These are phyloP conservation scores for Gelatoporia subvermispora DNA, from an alignment of 768 basidiomycete species.

Conservation along the genomic window DNA sequence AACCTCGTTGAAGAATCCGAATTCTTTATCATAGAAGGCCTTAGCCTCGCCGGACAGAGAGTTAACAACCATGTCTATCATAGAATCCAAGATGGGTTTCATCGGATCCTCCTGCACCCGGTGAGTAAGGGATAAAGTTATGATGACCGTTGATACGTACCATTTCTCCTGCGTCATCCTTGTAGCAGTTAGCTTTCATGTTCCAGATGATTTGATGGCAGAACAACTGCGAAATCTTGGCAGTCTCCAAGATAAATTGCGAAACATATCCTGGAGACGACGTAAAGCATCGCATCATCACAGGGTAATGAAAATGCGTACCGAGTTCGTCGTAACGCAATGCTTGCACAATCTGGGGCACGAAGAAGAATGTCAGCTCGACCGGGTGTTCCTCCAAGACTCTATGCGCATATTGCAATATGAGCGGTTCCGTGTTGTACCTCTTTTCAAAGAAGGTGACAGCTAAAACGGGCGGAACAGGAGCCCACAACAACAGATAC, in stretches of 20 bases:
- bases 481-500: slow-evolving; percentile 86
- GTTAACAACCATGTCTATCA: slow-evolving; percentile 74
- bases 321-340: slow-evolving; percentile 86
- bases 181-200: slow-evolving; percentile 98
- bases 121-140: background rate
- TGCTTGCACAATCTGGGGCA: slow-evolving; percentile 97
- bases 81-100: slow-evolving; percentile 90
- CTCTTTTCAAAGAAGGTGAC: slow-evolving; percentile 81
- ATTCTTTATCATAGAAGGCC: slow-evolving; percentile 91
- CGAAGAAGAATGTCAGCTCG: slow-evolving; percentile 95
- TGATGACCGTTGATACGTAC: slow-evolving; percentile 38
- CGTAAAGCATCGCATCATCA: background rate
- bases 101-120: slow-evolving; percentile 78
- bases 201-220: slow-evolving; percentile 99
- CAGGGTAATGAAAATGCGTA: slow-evolving; percentile 27
- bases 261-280: slow-evolving; percentile 74
- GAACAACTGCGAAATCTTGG: slow-evolving; percentile 94
- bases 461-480: slow-evolving; percentile 80
- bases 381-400: slow-evolving; percentile 94
- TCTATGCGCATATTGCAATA: slow-evolving; percentile 94
- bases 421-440: slow-evolving; percentile 75
- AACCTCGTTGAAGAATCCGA: slow-evolving; percentile 91
- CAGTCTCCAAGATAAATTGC: slow-evolving; percentile 93
- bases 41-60: slow-evolving; percentile 87
- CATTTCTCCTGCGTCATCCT: slow-evolving; percentile 83